Evolutionary conservation across 345 rosid species (phyloP), one percentile per base, ranked within the genome.

Genomic region (Eucalyptus pumila): DNA sequence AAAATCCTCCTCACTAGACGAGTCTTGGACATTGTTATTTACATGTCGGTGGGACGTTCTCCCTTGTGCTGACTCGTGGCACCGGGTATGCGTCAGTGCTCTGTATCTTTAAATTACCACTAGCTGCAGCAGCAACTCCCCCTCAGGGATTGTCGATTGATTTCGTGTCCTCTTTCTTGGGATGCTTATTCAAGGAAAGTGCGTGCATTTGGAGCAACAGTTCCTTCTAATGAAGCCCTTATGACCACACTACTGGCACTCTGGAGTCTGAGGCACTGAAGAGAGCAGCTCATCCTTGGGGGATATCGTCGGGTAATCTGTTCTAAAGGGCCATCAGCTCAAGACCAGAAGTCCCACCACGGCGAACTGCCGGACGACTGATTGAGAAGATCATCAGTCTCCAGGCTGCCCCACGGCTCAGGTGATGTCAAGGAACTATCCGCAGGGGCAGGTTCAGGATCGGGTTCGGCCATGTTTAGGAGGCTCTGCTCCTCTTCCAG

Each of bases 341-440:
- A 95, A 80, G 91, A 88, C 94, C 97, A 94, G 90, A 93, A 94
- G 83, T 93, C 93, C 87, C 92, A 91, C 96, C 96, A 93, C 54
- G 48, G 83, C 58, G 83, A 76, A 86, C 89, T n/a, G 94, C 88
- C 40, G 87, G 91, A 94, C 47, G 89, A 95, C 94, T 87, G 94
- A 90, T 86, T 76, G 83, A 76, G 83, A 37, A 92, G 85, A 44
- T 89, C 89, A 85, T 88, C 91, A 87, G 94, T 92, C 67, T 45
- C 90, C 86, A 93, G 91, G 32, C 92, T 91, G 47, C 88, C 92
- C 93, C 94, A 93, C 32, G 90, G 93, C 76, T 92, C 95, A 42
- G 93, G 86, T 87, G 94, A 91, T 34, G 92, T 91, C 89, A 90
- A 88, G 40, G 94, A 89, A 87, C 89, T 94, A 86, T 76, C 83